Evolutionary conservation across 345 rosid species (phyloP).

Genomic region (Camelina neglecta): DNA sequence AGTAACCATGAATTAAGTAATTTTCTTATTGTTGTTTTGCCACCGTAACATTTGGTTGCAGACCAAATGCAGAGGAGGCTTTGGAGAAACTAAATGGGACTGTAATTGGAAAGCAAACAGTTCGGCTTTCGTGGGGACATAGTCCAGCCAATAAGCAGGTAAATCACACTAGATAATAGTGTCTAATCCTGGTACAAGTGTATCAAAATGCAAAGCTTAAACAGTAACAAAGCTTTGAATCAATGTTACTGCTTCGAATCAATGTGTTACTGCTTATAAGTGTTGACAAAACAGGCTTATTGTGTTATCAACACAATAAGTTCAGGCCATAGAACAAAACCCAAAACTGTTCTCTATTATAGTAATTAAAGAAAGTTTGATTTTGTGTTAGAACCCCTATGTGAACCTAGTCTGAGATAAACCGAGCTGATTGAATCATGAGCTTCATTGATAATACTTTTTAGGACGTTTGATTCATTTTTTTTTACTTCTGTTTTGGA

Average conservation of each 20-base stretch:
- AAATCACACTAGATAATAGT: not conserved
- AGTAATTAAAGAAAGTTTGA: not conserved
- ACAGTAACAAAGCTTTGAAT: no score
- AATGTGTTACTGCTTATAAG: no score
- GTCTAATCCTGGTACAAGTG: not conserved
- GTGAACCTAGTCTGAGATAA: not conserved
- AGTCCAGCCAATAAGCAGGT: slow-evolving; percentile 86
- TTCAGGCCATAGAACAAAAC: not conserved
- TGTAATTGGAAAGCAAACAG: slow-evolving; percentile 68
- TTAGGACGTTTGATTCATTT: not conserved
- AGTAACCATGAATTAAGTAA: not conserved
- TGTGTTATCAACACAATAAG: no score
- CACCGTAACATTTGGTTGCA: slow-evolving; percentile 31
- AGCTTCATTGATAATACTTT: not conserved
- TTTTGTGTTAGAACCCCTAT: not conserved
- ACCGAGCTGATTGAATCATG: not conserved
- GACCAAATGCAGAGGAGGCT: slow-evolving; percentile 91
- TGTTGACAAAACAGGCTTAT: no score
- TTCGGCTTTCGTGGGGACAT: slow-evolving; percentile 90
- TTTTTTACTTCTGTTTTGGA: not conserved
- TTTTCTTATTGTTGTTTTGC: not conserved
- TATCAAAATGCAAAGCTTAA: not conserved
- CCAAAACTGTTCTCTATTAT: not conserved
- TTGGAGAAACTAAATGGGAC: slow-evolving; percentile 73
- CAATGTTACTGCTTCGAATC: no score